phyloP scores from a whole-genome alignment of 2,329 filamentous ascomycete genomes.

The Sarocladium strictum region DNA sequence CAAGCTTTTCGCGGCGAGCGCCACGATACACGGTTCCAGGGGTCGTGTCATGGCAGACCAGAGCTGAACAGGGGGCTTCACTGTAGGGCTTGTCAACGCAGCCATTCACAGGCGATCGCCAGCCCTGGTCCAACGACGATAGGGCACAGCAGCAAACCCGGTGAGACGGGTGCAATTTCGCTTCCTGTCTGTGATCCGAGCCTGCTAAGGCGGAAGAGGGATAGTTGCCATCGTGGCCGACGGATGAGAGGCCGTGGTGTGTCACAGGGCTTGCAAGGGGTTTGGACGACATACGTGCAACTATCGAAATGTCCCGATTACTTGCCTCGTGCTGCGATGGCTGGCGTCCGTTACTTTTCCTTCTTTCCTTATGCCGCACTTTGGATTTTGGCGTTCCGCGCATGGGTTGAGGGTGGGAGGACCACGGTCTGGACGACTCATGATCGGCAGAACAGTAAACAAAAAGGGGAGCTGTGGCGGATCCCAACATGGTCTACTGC shows the following conservation, averaged over 20 bases:
- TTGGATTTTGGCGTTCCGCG: not conserved
- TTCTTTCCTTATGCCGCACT: not conserved
- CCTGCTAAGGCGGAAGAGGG: not conserved
- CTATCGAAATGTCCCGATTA: not conserved
- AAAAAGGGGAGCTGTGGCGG: not conserved
- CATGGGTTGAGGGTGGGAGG: not conserved
- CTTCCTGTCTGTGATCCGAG: constrained; percentile 1
- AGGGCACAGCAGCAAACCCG: constrained; percentile 8
- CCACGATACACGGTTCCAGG: not conserved
- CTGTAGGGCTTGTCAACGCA: not conserved
- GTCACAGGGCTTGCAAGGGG: not conserved
- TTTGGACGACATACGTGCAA: not conserved
- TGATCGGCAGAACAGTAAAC: not conserved
- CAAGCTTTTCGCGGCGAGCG: constrained; percentile 3
- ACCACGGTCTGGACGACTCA: not conserved
- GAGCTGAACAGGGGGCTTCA: too few species aligned
- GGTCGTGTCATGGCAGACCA: not conserved
- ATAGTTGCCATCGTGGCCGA: constrained; percentile 9
- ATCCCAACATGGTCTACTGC: constrained; percentile 1
- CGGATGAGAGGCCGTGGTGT: not conserved
- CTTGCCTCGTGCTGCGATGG: not conserved
- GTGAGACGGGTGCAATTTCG: constrained; percentile 8
- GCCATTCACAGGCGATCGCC: not conserved
- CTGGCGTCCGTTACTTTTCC: not conserved
- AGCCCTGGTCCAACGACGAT: not conserved